Percentiles rank a stretch among this genome's conserved stretches.
Conservation (phyloP, 2,329 filamentous ascomycete genomes). For the Trichoderma semiorbis region DNA sequence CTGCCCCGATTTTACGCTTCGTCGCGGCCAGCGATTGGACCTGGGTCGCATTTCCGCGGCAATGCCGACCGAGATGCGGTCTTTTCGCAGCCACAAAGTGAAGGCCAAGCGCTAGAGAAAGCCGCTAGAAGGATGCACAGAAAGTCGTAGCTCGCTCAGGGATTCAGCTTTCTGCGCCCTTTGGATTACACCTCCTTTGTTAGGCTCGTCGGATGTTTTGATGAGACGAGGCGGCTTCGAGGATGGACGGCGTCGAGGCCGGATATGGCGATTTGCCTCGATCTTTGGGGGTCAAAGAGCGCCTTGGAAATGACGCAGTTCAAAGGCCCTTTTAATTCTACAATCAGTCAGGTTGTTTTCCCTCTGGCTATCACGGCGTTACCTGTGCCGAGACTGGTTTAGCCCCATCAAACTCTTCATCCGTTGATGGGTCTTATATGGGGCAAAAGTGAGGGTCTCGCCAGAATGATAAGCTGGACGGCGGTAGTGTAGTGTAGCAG, state of each 20-base stretch:
- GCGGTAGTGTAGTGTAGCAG: conserved; percentile 14
- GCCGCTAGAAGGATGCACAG: conserved; percentile 15
- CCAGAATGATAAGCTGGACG: conserved; percentile 12
- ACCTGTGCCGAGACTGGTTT: conserved; percentile 4
- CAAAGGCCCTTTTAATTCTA: neutral
- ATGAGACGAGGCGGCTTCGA: neutral
- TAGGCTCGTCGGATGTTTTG: neutral
- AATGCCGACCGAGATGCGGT: conserved; percentile 2
- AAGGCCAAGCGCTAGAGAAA: conserved; percentile 13
- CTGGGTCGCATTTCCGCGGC: conserved; percentile 2
- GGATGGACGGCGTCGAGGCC: neutral
- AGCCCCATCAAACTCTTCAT: conserved; percentile 14
- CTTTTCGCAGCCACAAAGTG: conserved; percentile 5
- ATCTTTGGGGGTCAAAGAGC: neutral
- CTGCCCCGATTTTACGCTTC: conserved; percentile 1
- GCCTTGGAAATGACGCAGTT: neutral
- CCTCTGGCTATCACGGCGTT: conserved; percentile 1
- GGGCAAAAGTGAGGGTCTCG: conserved; percentile 15
- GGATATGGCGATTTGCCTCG: neutral
- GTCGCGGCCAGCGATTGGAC: conserved; percentile 3
- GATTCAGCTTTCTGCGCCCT: neutral
- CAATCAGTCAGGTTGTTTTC: neutral
- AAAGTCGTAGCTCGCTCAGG: neutral
- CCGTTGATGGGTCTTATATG: conserved; percentile 15
- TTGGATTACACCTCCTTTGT: neutral